Base-by-base conservation (phyloP, 2,329 filamentous ascomycete species). In the Shiraia bambusicola region DNA sequence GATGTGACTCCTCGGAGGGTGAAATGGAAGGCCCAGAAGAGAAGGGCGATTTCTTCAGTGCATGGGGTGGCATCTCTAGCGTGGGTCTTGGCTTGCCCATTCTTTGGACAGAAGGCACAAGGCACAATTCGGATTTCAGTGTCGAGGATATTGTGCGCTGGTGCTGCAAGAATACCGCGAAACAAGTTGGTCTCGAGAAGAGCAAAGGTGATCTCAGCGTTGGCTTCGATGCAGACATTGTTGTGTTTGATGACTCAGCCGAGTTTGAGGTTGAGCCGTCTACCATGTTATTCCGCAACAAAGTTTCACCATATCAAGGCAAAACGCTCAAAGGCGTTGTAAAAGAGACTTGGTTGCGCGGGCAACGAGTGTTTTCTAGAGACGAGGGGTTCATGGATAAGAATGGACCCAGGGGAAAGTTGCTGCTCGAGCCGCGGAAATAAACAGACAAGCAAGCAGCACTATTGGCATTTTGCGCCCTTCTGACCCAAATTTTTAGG, bases 61-160 rank as follows among this genome's bases (percentile, higher is more conserved):
- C 91, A 1, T 98, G 93, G 93, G 93, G 93, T 39, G 93, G 93
- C 11, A 95, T 98, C 61, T 92, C 88, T 3, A 93, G 87, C 4
- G 92, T 98, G 13, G 93, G 93, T 0, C 80, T 98, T 1, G 93
- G 93, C 1, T 78, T 98, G 3, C 88, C 89, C 4, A 95, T 98
- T 52, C 78, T 98, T 5, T 86, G 91, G 82, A 91, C 88, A 0
- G 83, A 89, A 31, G 79, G 87, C 24, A 75, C 78, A 63, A 77
- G 81, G 49, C 78, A 87, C 28, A 73, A 80, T 30, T 66, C 66
- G 44, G 70, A 72, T 69, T 72, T 77, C 39, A 76, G 75, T 28
- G 73, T 96, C 15, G 76, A 87, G 44, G 88, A 96, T 59, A 84
- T 97, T 11, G 90, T 92, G 2, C 79, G 84, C 3, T 84, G 94